phyloP scores from a whole-genome alignment of 2,329 filamentous ascomycete species.

The Neopestalotiopsis sp. region DNA sequence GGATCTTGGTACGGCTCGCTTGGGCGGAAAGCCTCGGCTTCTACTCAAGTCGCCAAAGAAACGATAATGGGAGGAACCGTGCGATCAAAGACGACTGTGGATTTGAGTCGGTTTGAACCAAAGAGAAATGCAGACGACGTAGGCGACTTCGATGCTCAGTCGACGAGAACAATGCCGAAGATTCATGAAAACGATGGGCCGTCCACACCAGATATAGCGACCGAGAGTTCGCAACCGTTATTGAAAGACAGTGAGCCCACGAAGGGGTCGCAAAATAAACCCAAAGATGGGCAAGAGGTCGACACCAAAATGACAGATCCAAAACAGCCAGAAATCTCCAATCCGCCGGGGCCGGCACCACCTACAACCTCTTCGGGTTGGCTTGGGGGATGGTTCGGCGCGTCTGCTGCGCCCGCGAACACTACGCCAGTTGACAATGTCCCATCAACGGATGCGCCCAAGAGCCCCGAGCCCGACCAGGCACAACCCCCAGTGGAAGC shows the following conservation, averaged over 20 bases:
- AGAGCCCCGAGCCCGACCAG: constrained; percentile 26
- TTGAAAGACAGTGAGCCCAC: neutral
- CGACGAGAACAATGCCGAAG: constrained; percentile 36
- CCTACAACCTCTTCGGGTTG: constrained; percentile 52
- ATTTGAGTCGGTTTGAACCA: constrained; percentile 58
- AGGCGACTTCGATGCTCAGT: constrained; percentile 38
- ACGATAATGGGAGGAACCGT: constrained; percentile 64
- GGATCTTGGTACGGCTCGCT: constrained; percentile 70
- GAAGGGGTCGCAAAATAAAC: neutral
- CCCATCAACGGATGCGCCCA: constrained; percentile 24
- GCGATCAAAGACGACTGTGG: constrained; percentile 49
- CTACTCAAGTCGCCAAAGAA: constrained; percentile 65
- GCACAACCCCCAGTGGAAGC: constrained; percentile 19
- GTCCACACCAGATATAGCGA: constrained; percentile 35
- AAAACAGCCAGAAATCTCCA: constrained; percentile 15
- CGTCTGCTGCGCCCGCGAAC: constrained; percentile 30
- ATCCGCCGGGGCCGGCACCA: constrained; percentile 19
- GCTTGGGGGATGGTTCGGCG: constrained; percentile 57
- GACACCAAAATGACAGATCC: neutral
- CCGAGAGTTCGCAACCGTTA: constrained; percentile 19
- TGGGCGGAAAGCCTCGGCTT: constrained; percentile 60
- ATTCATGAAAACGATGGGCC: constrained; percentile 34
- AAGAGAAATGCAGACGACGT: constrained; percentile 42
- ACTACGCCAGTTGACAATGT: constrained; percentile 20
- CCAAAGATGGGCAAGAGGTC: neutral